These are phyloP conservation scores for Phytophthora palmivora DNA, from an alignment of 352 stramenopile genomes.

Conservation along the genomic window DNA sequence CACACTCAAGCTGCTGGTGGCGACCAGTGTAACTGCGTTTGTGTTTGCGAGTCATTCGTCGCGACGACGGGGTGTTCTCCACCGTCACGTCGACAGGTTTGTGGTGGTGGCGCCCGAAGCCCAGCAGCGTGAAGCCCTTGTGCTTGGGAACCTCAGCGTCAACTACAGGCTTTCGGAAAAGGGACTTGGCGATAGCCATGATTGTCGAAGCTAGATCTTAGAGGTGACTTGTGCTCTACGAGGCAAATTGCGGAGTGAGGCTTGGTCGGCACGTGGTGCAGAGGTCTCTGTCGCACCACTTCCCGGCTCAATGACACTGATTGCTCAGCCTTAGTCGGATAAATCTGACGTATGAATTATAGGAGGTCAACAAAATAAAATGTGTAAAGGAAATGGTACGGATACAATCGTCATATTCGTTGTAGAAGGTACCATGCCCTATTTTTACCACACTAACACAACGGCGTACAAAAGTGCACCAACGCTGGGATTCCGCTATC, in stretches of 20 bases:
- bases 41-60: slow-evolving; percentile 37
- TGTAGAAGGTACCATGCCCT: background rate
- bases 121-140: slow-evolving; percentile 26
- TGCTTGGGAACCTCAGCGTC: slow-evolving; percentile 32
- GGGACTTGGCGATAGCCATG: slow-evolving; percentile 35
- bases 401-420: too few relatives aligned
- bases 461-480: too few relatives aligned
- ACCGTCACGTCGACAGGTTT: slow-evolving; percentile 29
- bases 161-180: slow-evolving; percentile 27
- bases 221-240: slow-evolving; percentile 22
- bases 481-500: too few relatives aligned
- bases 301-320: slow-evolving; percentile 29
- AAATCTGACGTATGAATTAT: too few relatives aligned
- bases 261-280: slow-evolving; percentile 28
- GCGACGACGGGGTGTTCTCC: slow-evolving; percentile 25
- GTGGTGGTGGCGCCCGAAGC: slow-evolving; percentile 27
- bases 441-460: slow-evolving; percentile 15
- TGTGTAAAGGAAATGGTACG: background rate
- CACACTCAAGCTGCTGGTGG: slow-evolving; percentile 21
- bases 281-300: slow-evolving; percentile 30
- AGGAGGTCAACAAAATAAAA: background rate
- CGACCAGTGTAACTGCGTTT: slow-evolving; percentile 26
- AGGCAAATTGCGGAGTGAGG: slow-evolving; percentile 36
- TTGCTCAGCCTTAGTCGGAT: slow-evolving; percentile 33
- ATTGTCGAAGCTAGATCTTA: background rate